Percentiles rank a stretch among this genome's conserved stretches.
phyloP scores from a whole-genome alignment of 257 asterid genomes.

The Nyctanthes arbortristis region DNA sequence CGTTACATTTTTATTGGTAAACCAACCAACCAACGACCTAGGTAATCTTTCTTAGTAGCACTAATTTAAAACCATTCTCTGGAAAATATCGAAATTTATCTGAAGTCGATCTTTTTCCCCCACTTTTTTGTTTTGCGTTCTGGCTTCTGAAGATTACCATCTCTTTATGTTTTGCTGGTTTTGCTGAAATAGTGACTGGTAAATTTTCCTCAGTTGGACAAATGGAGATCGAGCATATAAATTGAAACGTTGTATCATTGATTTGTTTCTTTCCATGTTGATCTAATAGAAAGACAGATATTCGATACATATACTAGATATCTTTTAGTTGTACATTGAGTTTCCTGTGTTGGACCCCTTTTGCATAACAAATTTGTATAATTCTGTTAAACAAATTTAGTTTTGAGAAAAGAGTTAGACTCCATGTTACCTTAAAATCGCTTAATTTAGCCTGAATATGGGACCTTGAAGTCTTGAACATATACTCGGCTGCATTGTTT shows the following conservation, averaged over 20 bases:
- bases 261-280: neutral
- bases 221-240: neutral
- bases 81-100: neutral
- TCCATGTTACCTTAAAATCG: neutral
- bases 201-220: neutral
- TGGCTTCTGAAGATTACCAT: conserved; percentile 1
- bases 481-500: neutral
- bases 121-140: neutral
- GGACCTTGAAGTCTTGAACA: neutral
- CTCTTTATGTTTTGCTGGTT: neutral
- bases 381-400: neutral
- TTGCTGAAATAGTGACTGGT: neutral
- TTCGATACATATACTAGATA: neutral
- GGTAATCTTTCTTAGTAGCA: conserved; percentile 43
- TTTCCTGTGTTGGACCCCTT: neutral
- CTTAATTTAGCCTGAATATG: neutral
- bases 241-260: neutral
- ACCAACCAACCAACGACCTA: conserved; percentile 83
- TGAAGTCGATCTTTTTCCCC: neutral
- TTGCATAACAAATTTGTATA: neutral
- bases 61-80: conserved; percentile 1
- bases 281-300: neutral
- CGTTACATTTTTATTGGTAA: conserved; percentile 94
- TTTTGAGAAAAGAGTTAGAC: neutral
- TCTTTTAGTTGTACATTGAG: neutral